Evolutionary conservation across 202 grass and related monocot genomes (phyloP).

Genomic region (Setaria viridis): DNA sequence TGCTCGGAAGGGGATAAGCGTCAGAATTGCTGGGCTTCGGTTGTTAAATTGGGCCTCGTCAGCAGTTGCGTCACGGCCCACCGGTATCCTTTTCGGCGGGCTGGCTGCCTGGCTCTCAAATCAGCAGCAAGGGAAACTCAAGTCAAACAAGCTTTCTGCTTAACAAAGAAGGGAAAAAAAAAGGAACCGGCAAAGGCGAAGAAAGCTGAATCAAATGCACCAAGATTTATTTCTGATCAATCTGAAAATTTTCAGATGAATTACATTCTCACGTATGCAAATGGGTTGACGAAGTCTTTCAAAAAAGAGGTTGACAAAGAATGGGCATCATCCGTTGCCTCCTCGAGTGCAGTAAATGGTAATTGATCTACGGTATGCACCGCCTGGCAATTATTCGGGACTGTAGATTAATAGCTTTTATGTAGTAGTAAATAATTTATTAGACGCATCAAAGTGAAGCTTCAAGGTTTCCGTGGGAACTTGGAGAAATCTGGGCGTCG

Average conservation of each 20-base stretch:
- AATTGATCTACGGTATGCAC: neutral
- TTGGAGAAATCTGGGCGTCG: slow-evolving; percentile 85
- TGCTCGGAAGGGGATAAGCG: neutral
- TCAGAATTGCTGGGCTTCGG: neutral
- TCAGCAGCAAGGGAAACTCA: neutral
- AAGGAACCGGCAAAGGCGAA: neutral
- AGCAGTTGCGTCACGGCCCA: slow-evolving; percentile 23
- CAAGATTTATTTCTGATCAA: neutral
- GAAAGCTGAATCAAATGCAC: neutral
- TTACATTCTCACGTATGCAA: neutral
- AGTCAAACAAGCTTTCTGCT: neutral
- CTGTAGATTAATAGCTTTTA: no score
- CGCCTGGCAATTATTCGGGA: neutral
- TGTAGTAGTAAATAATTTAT: neutral
- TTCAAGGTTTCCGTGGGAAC: slow-evolving; percentile 81
- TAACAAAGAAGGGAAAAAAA: neutral
- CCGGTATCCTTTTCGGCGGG: neutral
- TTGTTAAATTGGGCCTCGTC: neutral
- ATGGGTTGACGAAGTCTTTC: neutral
- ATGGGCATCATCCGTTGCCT: neutral
- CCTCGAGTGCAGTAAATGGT: neutral
- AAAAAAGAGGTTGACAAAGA: neutral
- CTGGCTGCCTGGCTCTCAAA: slow-evolving; percentile 18
- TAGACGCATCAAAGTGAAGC: neutral
- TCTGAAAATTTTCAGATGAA: neutral